Evolutionary conservation across 2,329 filamentous ascomycete genomes (phyloP).

Genomic region (Cladosporium sp.): DNA sequence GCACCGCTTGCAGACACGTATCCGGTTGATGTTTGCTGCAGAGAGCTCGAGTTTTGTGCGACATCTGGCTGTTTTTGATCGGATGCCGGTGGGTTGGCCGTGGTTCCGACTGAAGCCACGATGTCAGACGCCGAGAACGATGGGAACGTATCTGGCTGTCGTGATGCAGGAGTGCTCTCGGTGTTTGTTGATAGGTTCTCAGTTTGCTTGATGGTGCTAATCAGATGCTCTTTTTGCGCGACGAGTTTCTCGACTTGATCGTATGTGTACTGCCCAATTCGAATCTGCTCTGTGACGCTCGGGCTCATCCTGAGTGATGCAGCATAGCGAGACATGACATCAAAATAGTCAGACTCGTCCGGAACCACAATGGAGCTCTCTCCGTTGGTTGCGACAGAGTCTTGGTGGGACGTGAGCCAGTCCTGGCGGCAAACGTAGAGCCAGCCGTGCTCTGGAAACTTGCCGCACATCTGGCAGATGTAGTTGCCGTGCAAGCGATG

Average conservation of each 20-base stretch:
- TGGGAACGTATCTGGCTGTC: background rate
- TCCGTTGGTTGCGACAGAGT: background rate
- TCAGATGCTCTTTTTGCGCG: constrained; percentile 38
- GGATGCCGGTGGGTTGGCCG: constrained; percentile 14
- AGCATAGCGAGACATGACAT: constrained; percentile 5
- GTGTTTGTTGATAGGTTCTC: constrained; percentile 1
- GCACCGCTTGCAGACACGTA: background rate
- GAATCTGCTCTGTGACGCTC: constrained; percentile 40
- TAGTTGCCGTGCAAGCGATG: constrained; percentile 57
- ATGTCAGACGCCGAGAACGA: constrained; percentile 17
- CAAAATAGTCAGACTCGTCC: constrained; percentile 7
- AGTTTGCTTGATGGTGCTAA: constrained; percentile 21
- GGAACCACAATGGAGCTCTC: background rate
- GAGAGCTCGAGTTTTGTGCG: background rate
- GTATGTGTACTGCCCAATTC: constrained; percentile 38
- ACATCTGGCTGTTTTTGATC: background rate
- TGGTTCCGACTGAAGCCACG: constrained; percentile 24
- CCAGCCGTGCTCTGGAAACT: constrained; percentile 60
- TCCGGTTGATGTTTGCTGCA: background rate
- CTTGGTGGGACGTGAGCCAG: constrained; percentile 8
- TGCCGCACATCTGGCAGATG: constrained; percentile 57
- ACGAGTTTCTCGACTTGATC: constrained; percentile 40
- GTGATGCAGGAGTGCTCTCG: background rate
- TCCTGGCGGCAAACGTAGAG: constrained; percentile 71
- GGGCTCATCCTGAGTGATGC: constrained; percentile 33